Conservation (phyloP, 2,329 filamentous ascomycete genomes). For the Fusarium tupiense region DNA sequence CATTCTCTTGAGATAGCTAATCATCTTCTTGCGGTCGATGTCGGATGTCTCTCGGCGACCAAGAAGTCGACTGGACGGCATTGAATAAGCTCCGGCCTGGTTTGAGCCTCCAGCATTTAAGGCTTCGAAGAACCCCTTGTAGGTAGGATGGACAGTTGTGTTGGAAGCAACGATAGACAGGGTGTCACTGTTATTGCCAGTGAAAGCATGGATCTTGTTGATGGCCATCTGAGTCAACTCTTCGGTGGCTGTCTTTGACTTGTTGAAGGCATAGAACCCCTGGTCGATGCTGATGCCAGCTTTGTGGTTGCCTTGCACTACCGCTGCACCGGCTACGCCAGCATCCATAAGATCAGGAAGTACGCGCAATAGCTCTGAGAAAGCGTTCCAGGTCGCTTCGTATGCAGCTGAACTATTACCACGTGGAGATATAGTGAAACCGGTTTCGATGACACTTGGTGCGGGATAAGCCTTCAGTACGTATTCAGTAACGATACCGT, state of each 20-base stretch:
- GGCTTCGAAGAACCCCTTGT: not conserved
- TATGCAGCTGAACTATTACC: not conserved
- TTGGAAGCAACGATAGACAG: not conserved
- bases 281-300: not conserved
- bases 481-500: not conserved
- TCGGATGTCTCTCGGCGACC: not conserved
- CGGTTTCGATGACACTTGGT: not conserved
- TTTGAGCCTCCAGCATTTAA: not conserved
- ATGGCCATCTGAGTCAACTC: not conserved
- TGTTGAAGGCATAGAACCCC: not conserved
- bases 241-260: not conserved
- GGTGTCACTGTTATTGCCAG: accelerated
- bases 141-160: not conserved
- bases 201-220: accelerated
- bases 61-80: not conserved
- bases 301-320: not conserved
- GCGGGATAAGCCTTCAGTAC: not conserved
- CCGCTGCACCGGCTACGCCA: not conserved
- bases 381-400: not conserved
- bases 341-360: not conserved
- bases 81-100: not conserved
- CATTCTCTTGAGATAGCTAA: not conserved
- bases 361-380: not conserved
- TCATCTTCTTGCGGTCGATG: accelerated
- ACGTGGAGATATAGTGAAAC: not conserved